Conservation (phyloP, 2,329 filamentous ascomycete species). For the Biscogniauxia sp. region DNA sequence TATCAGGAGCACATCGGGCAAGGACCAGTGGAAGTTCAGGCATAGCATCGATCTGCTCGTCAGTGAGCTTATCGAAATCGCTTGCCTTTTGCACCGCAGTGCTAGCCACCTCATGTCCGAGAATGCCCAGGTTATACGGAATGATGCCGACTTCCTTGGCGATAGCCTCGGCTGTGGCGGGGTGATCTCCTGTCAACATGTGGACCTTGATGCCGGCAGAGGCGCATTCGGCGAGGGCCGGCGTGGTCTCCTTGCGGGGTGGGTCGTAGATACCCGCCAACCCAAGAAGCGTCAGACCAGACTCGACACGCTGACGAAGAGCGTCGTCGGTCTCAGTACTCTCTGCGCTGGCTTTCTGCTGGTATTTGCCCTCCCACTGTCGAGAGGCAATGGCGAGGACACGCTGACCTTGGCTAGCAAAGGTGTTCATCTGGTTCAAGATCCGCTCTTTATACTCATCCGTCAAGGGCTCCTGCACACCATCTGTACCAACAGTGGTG, state of each 20-base stretch:
- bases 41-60: constrained; percentile 72
- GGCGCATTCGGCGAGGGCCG: constrained; percentile 67
- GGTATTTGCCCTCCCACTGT: constrained; percentile 51
- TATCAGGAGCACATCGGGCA: constrained; percentile 79
- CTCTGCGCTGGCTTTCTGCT: constrained; percentile 19
- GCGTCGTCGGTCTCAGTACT: constrained; percentile 38
- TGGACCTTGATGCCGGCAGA: constrained; percentile 75
- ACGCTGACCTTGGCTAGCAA: constrained; percentile 68
- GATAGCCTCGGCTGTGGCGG: constrained; percentile 74
- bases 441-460: constrained; percentile 50
- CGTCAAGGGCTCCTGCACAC: constrained; percentile 42
- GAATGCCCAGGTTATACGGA: constrained; percentile 56
- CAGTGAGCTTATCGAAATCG: constrained; percentile 74
- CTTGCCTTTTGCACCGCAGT: constrained; percentile 72
- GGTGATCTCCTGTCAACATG: constrained; percentile 83
- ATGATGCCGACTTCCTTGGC: constrained; percentile 78
- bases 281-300: constrained; percentile 70
- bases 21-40: constrained; percentile 77
- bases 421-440: constrained; percentile 52
- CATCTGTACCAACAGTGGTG: constrained; percentile 43
- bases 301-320: constrained; percentile 63
- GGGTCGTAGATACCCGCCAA: constrained; percentile 85
- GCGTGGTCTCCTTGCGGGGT: constrained; percentile 75
- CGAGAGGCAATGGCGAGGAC: constrained; percentile 71
- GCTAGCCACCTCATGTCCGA: constrained; percentile 62